Conservation (phyloP, 164 flowering plant species). For the Nymphaea colorata region DNA sequence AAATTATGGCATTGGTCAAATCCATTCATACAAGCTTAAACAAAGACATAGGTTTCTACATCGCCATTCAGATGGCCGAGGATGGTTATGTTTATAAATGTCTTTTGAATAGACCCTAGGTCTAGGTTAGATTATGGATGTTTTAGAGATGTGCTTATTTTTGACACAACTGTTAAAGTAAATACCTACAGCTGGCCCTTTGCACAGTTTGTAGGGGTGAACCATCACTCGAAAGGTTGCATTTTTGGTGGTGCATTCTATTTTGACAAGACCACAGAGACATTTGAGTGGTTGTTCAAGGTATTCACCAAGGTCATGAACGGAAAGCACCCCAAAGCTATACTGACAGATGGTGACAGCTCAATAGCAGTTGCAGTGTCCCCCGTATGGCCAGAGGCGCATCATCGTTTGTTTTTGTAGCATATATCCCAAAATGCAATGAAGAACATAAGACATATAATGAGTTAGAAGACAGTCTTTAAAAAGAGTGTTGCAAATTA, state of each 20-base stretch:
- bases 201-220: constrained; percentile 3
- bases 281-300: constrained; percentile 6
- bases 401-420: constrained; percentile 3
- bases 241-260: neutral
- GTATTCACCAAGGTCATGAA: constrained; percentile 1
- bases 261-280: neutral
- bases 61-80: too few relatives aligned
- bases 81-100: neutral
- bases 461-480: too few relatives aligned
- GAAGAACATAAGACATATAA: neutral
- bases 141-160: constrained; percentile 5
- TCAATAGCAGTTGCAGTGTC: constrained; percentile 2
- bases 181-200: neutral
- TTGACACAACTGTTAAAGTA: constrained; percentile 1
- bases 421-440: neutral
- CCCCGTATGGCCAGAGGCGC: neutral
- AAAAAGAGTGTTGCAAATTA: too few relatives aligned
- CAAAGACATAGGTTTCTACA: too few relatives aligned
- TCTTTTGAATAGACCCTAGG: constrained; percentile 4
- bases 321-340: constrained; percentile 1
- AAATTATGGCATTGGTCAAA: too few relatives aligned
- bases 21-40: too few relatives aligned
- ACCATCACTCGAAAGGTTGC: constrained; percentile 2
- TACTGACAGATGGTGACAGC: neutral
- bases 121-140: constrained; percentile 1